Percentiles rank a stretch among this genome's conserved stretches.
phyloP scores from a whole-genome alignment of 1,284 basidiomycete genomes.

The Apiotrichum veenhuisii region DNA sequence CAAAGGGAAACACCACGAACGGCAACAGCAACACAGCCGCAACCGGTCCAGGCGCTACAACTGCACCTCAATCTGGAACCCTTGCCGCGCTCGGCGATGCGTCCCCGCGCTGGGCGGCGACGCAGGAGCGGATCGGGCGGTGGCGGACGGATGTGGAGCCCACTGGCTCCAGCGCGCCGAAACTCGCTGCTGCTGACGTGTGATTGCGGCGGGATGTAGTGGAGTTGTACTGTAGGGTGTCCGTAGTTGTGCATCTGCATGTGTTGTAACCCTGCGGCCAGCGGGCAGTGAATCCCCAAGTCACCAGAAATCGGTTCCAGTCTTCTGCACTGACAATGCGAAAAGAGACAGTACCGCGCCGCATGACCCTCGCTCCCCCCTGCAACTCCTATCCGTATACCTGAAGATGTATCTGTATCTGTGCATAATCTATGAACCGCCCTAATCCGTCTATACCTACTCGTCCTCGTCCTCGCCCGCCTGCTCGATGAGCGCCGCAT shows the following conservation, averaged over 20 bases:
- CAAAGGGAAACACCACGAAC: no score
- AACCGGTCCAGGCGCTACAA: no score
- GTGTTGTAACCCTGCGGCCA: no score
- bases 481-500: conserved; percentile 86
- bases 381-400: not conserved
- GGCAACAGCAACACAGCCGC: no score
- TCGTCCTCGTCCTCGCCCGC: conserved; percentile 68
- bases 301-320: no score
- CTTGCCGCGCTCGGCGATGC: not conserved
- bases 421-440: not conserved
- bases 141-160: not conserved
- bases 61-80: not conserved
- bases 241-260: not conserved
- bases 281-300: no score
- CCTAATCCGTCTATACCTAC: not conserved
- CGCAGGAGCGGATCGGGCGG: not conserved
- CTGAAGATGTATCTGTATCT: not conserved
- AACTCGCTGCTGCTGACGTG: not conserved
- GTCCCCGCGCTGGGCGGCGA: not conserved
- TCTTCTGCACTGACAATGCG: no score
- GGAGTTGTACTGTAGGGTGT: no score
- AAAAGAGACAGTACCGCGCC: no score
- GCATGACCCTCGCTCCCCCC: no score
- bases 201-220: no score
- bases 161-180: no score